Evolutionary conservation across 2,329 filamentous ascomycete species (phyloP).

Genomic region (Trichophyton verrucosum): DNA sequence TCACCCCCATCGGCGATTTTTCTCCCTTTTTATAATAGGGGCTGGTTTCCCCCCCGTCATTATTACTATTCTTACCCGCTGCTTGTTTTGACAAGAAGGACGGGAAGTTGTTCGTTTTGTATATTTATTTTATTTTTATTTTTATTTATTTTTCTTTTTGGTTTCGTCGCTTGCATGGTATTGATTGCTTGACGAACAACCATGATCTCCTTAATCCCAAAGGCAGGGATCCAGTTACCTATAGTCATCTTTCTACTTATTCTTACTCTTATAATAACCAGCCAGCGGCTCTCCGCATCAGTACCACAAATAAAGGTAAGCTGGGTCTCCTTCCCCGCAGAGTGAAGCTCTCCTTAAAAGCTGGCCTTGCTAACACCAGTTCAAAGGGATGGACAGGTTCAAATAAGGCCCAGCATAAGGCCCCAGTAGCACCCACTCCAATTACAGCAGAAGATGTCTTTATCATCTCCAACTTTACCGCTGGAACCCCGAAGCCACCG

Average conservation of each 20-base stretch:
- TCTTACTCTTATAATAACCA: neutral
- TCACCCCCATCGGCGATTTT: neutral
- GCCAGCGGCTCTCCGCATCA: neutral
- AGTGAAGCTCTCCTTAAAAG: neutral
- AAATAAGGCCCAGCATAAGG: neutral
- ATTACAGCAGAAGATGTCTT: neutral
- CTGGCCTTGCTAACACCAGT: neutral
- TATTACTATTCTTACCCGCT: too few relatives aligned
- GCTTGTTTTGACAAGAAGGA: too few relatives aligned
- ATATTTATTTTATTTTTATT: neutral
- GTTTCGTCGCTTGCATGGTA: neutral
- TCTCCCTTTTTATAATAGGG: too few relatives aligned
- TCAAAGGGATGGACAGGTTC: neutral
- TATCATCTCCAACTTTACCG: constrained; percentile 6
- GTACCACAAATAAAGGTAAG: neutral
- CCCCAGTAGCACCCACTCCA: neutral
- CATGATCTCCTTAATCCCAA: neutral
- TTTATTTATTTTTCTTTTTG: neutral
- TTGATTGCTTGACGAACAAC: neutral
- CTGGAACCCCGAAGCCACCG: constrained; percentile 31
- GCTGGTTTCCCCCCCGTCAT: too few relatives aligned
- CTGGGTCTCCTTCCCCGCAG: neutral
- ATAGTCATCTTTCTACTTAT: neutral
- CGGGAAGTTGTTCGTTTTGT: neutral
- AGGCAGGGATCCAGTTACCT: neutral